Evolutionary conservation across 192 early-diverging fungal genomes (phyloP).

Genomic region (Pilaira anomala): DNA sequence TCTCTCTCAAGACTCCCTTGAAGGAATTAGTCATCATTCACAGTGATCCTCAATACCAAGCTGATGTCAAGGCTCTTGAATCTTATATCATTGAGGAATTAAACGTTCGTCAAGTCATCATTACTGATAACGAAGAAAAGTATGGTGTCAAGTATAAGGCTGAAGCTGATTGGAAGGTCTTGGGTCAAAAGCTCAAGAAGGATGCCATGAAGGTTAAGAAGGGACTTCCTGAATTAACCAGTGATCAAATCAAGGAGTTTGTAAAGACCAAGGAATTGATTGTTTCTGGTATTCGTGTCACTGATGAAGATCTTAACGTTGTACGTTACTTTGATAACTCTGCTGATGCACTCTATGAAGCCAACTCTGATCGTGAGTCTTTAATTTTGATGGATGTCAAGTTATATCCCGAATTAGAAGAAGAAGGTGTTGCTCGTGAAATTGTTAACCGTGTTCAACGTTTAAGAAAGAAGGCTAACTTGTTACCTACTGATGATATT

Average conservation of each 20-base stretch:
- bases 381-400: conserved; percentile 86
- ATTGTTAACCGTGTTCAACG: conserved; percentile 96
- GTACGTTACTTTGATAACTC: conserved; percentile 81
- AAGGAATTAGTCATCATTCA: conserved; percentile 91
- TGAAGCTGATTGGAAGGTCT: conserved; percentile 84
- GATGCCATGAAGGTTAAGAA: conserved; percentile 84
- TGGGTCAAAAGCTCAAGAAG: conserved; percentile 89
- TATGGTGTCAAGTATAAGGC: conserved; percentile 93
- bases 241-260: conserved; percentile 81
- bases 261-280: conserved; percentile 61
- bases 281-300: conserved; percentile 77
- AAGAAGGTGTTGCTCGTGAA: conserved; percentile 92
- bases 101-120: conserved; percentile 81
- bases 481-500: conserved; percentile 87
- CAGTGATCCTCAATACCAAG: conserved; percentile 81
- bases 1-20: conserved; percentile 92
- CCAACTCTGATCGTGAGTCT: conserved; percentile 76
- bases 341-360: conserved; percentile 63
- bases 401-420: conserved; percentile 75
- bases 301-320: conserved; percentile 81
- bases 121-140: conserved; percentile 86
- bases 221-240: conserved; percentile 70
- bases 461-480: conserved; percentile 90
- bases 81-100: conserved; percentile 91
- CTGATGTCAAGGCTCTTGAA: conserved; percentile 81